Conservation (phyloP, 1,284 basidiomycete genomes). For the Earliella scabrosa region DNA sequence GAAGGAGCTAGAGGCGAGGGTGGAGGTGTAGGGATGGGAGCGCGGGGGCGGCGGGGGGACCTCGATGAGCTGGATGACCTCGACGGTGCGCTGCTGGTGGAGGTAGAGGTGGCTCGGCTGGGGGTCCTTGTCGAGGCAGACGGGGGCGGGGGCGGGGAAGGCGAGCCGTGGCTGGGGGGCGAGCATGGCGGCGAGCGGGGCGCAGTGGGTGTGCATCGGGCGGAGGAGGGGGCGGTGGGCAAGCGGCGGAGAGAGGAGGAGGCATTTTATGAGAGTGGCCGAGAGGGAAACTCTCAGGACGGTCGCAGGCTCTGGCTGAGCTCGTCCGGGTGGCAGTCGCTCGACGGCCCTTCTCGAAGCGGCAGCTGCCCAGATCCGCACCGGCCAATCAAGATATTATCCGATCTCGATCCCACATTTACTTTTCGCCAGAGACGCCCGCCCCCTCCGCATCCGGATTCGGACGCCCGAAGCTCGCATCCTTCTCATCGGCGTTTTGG, state of each 20-base stretch:
- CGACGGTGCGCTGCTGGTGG: conserved; percentile 55
- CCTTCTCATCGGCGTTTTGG: conserved; percentile 27
- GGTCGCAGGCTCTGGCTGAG: no score
- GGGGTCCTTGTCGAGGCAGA: conserved; percentile 41
- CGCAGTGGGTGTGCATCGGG: conserved; percentile 26
- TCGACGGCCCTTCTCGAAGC: conserved; percentile 22
- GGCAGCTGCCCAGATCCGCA: conserved; percentile 28
- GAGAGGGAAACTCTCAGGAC: conserved; percentile 29
- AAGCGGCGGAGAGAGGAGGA: conserved; percentile 14
- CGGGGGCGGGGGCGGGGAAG: conserved; percentile 35
- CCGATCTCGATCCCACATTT: conserved; percentile 28
- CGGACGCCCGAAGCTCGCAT: conserved; percentile 23
- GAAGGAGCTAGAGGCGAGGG: conserved; percentile 38
- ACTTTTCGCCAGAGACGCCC: conserved; percentile 10
- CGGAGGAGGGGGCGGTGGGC: conserved; percentile 10
- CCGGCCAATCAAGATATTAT: conserved; percentile 29
- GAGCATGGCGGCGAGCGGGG: conserved; percentile 17
- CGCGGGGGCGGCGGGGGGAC: conserved; percentile 60
- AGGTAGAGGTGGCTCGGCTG: conserved; percentile 48
- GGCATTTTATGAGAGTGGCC: conserved; percentile 27
- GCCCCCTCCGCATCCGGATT: conserved; percentile 11
- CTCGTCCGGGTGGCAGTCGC: no score
- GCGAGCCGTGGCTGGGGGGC: conserved; percentile 31
- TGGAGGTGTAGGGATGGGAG: conserved; percentile 41
- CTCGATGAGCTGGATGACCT: conserved; percentile 78